Conservation (phyloP, 1,139 yeast genomes). For the Debaryomyces coudertii region DNA sequence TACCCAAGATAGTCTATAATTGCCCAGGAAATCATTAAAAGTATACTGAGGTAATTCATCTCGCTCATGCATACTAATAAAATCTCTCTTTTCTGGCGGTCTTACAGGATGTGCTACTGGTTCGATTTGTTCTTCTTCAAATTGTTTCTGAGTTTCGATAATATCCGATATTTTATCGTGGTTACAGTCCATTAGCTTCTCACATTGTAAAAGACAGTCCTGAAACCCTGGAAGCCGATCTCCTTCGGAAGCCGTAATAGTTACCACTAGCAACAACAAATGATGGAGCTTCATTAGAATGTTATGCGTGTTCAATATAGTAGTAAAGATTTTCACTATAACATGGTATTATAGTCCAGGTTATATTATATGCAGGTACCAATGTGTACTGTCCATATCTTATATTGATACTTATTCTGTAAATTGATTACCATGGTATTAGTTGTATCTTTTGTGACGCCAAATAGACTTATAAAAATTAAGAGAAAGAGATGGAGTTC, state of each 20-base stretch:
- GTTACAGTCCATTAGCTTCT: conserved; percentile 13
- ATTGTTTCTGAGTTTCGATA: conserved; percentile 12
- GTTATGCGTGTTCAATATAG: background rate
- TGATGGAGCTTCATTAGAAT: background rate
- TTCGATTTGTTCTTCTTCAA: conserved; percentile 1
- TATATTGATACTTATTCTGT: background rate
- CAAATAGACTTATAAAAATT: no score
- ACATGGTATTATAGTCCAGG: background rate
- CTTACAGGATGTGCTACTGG: background rate
- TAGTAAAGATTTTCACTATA: background rate
- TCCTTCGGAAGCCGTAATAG: conserved; percentile 28
- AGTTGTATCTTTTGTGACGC: no score
- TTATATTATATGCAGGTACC: conserved; percentile 5
- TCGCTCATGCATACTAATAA: background rate
- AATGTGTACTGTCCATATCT: background rate
- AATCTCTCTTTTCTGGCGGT: conserved; percentile 3
- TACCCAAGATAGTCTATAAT: conserved; percentile 19
- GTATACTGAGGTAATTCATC: conserved; percentile 5
- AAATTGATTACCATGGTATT: no score
- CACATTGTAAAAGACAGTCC: conserved; percentile 26
- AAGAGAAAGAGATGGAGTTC: no score
- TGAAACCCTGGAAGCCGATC: conserved; percentile 33
- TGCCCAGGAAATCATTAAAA: conserved; percentile 17
- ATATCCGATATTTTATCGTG: conserved; percentile 15
- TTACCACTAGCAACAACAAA: conserved; percentile 3